Evolutionary conservation across 2,329 filamentous ascomycete genomes (phyloP), one percentile per base, ranked within the genome.

Genomic region (Fusarium anthophilum): DNA sequence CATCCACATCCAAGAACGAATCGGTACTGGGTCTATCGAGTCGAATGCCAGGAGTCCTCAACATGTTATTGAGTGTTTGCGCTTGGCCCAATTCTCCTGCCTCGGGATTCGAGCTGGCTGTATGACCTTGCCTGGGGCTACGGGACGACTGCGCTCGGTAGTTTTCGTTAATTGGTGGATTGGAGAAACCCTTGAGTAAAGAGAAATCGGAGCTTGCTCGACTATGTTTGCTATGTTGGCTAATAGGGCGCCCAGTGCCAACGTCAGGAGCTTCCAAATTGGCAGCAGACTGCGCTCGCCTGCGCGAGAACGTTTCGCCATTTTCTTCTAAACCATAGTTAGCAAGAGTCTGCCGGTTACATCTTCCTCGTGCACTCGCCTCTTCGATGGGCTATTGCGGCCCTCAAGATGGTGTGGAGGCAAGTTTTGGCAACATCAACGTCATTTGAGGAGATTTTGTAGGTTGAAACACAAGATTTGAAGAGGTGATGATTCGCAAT

Each of bases 351-450:
- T 41, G 14, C 8, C 14, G 17, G 35, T 22, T 17, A 48, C 17
- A 18, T 22, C 13, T 38, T 28, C 10, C 14, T 30, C 17, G n/a
- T 14, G 13, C 15, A 24, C 57, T 37, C 84, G 96, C 94, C 92
- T 86, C 89, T 88, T 82, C 90, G 89, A 77, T 87, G 87, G 55
- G 88, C 84, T 74, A 96, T 89, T 43, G 95, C 90, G 43, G 91
- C 90, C 78, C 91, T 89, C 65, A 98, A 83, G 73, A 98, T 92
- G 30, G 91, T 88, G 56, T 92, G 92, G 48, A 98, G 87, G 80
- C 93, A 95, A 77, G 90, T 89, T 79, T 92, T 91, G 75, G 94
- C 91, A 71, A 89, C 92, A 77, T 95, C 92, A 10, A 93, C 90
- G 39, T 89, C 89, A 65, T 90, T 89, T 48, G 89, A 85, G 11